Base-by-base conservation (phyloP, 805 yeast genomes). In the Candida tallmaniae region DNA sequence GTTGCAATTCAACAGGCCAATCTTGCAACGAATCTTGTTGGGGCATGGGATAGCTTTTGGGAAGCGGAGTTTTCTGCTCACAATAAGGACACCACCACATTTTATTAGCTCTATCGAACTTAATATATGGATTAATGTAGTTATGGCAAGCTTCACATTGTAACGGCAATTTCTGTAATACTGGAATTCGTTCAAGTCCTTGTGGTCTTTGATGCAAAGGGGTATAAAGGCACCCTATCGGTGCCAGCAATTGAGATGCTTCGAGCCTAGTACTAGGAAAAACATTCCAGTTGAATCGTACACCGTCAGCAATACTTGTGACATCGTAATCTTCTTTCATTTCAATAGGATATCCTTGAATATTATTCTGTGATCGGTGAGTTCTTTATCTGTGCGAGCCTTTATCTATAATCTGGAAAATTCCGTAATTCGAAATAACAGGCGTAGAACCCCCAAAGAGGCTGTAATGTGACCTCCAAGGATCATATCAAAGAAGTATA, bases 251-350 rank as follows among this genome's bases (percentile, higher is more conserved):
- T 19, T 45, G 54, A 2, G 55, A 46, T 4, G 54, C 56, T 38
- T 65, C 71, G 5, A 62, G 45, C 27, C 62, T 52, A 2, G 69
- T 63, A 13, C 60, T 50, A 1, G 71, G 70, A 41, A 65, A 57
- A 8, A 62, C 46, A 57, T 83, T 80, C 90, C 90, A 83, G 48
- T 83, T 76, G 65, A 83, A 81, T 16, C 21, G 20, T 3, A 40
- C 26, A 10, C 46, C 46, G 23, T 37, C 38, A 7, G 20, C 15
- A 13, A n/a, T 9, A 16, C 20, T 16, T 10, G 29, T 9, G 5
- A 15, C 18, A 10, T 27, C 13, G 27, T 40, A 36, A 18, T 27
- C 39, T 23, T 39, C 29, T 17, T 33, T 38, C 34, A 31, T 35
- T 13, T 23, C 12, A 20, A 7, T 20, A n/a, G n/a, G n/a, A n/a